These are phyloP conservation scores for Passalora sequoiae DNA, from an alignment of 2,329 filamentous ascomycete genomes.

Conservation along the genomic window DNA sequence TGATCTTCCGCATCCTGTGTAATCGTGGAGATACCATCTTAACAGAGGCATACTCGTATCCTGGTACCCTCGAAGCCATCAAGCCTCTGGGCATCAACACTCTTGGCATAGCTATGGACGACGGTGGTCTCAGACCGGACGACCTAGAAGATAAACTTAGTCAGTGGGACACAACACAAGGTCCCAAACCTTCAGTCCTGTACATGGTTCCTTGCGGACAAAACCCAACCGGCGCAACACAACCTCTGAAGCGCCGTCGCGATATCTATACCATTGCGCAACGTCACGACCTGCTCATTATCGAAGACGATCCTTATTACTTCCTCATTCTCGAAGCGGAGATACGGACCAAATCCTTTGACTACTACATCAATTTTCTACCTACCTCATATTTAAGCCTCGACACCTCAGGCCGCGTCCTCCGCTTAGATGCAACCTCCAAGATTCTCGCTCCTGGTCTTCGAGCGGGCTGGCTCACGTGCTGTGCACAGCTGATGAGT, in stretches of 20 bases:
- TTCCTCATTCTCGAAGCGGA: conserved; percentile 85
- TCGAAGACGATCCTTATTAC: conserved; percentile 94
- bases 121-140: conserved; percentile 58
- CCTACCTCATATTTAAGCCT: conserved; percentile 76
- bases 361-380: conserved; percentile 69
- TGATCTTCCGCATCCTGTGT: conserved; percentile 76
- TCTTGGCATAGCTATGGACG: conserved; percentile 60
- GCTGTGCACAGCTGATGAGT: conserved; percentile 76
- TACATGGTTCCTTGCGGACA: conserved; percentile 77
- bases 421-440: conserved; percentile 88
- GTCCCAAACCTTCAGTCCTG: conserved; percentile 60
- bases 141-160: conserved; percentile 58
- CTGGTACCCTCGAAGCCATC: conserved; percentile 66
- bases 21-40: conserved; percentile 70
- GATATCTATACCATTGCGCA: conserved; percentile 72
- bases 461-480: conserved; percentile 87
- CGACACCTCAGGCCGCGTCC: conserved; percentile 81
- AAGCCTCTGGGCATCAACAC: conserved; percentile 58
- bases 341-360: conserved; percentile 53
- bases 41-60: conserved; percentile 89
- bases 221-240: conserved; percentile 85
- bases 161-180: conserved; percentile 60
- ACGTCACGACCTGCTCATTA: conserved; percentile 78
- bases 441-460: conserved; percentile 89
- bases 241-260: conserved; percentile 60